These are phyloP conservation scores for Neospermospora avenae DNA, from an alignment of 2,329 filamentous ascomycete genomes.

Conservation along the genomic window DNA sequence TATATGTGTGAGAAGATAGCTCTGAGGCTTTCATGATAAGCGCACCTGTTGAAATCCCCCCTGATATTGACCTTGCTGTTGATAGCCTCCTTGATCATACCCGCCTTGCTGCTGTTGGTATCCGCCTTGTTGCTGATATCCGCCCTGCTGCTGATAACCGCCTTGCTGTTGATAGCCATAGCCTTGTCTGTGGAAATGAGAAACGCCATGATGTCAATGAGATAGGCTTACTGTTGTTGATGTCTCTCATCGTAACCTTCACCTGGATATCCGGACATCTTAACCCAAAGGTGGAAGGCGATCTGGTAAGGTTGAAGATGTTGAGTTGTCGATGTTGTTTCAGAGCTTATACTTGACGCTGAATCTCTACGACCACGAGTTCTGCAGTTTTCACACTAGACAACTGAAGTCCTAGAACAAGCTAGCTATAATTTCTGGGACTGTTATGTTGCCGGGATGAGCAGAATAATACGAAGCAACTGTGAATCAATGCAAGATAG, in stretches of 20 bases:
- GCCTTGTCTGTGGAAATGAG: slow-evolving; percentile 2
- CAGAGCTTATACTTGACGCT: too few relatives aligned
- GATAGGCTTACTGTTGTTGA: neutral
- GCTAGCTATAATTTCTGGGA: too few relatives aligned
- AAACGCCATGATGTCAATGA: too few relatives aligned
- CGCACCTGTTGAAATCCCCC: slow-evolving; percentile 4
- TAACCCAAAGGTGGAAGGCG: neutral
- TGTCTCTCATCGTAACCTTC: neutral
- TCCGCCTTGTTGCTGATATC: neutral
- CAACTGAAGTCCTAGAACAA: too few relatives aligned
- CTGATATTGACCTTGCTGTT: neutral
- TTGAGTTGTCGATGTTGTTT: too few relatives aligned
- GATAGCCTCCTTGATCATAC: neutral
- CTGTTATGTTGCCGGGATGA: too few relatives aligned
- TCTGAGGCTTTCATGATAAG: neutral
- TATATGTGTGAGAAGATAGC: neutral
- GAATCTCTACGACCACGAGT: too few relatives aligned
- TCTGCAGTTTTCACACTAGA: too few relatives aligned
- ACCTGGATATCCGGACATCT: slow-evolving; percentile 12
- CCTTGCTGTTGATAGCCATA: slow-evolving; percentile 10
- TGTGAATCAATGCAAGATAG: too few relatives aligned
- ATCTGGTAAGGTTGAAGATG: too few relatives aligned
- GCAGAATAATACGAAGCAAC: too few relatives aligned
- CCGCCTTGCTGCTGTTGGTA: neutral
- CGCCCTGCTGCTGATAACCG: neutral